phyloP scores from a whole-genome alignment of 108 stramenopile species.

The Ochromonas danica region DNA sequence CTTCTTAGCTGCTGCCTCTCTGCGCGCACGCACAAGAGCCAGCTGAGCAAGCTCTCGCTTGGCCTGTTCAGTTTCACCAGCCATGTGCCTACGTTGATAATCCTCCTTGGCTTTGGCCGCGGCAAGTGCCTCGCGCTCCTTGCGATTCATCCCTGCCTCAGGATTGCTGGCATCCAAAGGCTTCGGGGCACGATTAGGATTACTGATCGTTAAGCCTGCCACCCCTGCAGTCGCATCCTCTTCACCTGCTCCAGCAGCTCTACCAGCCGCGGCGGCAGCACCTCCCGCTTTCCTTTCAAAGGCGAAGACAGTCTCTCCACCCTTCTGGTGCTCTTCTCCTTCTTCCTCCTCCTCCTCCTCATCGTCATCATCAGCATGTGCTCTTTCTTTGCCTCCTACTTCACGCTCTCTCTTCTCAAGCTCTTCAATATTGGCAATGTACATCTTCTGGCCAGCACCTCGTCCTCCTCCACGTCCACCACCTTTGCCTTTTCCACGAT shows the following conservation, averaged over 20 bases:
- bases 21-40: constrained; percentile 29
- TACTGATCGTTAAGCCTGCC: neutral
- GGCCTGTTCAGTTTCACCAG: constrained; percentile 32
- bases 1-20: constrained; percentile 25
- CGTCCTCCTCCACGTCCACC: neutral
- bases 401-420: neutral
- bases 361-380: neutral
- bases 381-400: neutral
- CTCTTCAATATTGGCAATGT: constrained; percentile 3
- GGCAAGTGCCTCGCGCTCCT: constrained; percentile 26
- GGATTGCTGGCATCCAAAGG: neutral
- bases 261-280: neutral
- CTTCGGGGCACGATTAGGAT: neutral
- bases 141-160: neutral
- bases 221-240: neutral
- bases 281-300: neutral
- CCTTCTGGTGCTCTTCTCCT: neutral
- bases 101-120: constrained; percentile 29
- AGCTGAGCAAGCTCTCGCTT: neutral
- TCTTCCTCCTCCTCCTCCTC: neutral
- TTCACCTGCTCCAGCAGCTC: neutral
- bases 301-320: neutral
- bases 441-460: neutral
- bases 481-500: neutral
- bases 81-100: constrained; percentile 4